A percentile compares a stretch with the other conserved stretches of the same genome.
These are phyloP conservation scores for Beauveria caledonica DNA, from an alignment of 2,329 filamentous ascomycete genomes.

Conservation along the genomic window DNA sequence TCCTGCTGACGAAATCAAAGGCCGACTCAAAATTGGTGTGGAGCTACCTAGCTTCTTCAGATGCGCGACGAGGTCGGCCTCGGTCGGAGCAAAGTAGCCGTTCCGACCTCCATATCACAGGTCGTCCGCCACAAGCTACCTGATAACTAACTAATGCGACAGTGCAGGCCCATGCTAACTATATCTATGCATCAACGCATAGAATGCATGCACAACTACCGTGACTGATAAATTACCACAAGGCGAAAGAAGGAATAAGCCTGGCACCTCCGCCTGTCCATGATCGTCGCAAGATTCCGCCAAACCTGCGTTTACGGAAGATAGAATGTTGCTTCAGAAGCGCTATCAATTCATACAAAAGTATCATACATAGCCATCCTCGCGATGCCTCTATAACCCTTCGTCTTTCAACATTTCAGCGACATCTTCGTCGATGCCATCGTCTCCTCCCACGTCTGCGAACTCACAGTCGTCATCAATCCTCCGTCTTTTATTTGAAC, in stretches of 20 bases:
- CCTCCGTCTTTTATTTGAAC: slow-evolving; percentile 48
- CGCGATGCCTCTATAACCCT: not conserved
- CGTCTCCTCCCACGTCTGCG: slow-evolving; percentile 45
- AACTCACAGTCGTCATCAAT: slow-evolving; percentile 44
- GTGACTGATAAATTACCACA: not conserved
- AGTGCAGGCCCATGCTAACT: no score
- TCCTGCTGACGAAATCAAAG: slow-evolving; percentile 9
- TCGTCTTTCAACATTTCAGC: slow-evolving; percentile 43
- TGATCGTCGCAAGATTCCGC: not conserved
- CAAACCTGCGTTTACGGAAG: not conserved
- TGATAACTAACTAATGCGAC: not conserved
- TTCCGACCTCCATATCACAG: not conserved
- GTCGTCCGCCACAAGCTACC: no score
- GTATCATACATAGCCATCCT: not conserved
- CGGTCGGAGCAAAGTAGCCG: slow-evolving; percentile 5
- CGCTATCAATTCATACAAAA: not conserved
- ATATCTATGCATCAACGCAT: not conserved
- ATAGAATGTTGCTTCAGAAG: not conserved
- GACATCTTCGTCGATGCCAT: slow-evolving; percentile 50
- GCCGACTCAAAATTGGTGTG: slow-evolving; percentile 9
- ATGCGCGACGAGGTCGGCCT: not conserved
- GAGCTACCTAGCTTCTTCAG: slow-evolving; percentile 2
- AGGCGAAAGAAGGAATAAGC: not conserved
- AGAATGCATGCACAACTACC: not conserved
- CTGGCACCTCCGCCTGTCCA: not conserved